phyloP scores from a whole-genome alignment of 441 rosid species.

The Arabidopsis lyrata region DNA sequence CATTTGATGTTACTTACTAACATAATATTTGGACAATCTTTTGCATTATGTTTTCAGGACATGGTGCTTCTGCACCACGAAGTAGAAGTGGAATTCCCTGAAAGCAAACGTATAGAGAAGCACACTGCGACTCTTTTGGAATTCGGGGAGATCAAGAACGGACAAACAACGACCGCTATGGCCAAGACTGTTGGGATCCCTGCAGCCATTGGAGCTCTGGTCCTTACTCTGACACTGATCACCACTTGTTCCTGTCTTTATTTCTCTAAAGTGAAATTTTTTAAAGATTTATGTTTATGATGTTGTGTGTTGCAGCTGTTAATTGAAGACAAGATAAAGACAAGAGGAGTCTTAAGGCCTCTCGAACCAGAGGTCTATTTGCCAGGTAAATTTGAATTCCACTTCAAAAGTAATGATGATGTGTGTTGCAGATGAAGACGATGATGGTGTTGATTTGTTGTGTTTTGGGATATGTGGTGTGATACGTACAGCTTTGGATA shows the following conservation, averaged over 20 bases:
- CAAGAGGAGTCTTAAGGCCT: constrained; percentile 86
- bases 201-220: constrained; percentile 91
- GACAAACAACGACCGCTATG: constrained; percentile 79
- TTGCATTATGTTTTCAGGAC: constrained; percentile 60
- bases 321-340: constrained; percentile 77
- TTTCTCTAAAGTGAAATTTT: background rate
- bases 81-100: constrained; percentile 82
- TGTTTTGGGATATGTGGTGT: constrained; percentile 39
- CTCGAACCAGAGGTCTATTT: constrained; percentile 81
- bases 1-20: constrained; percentile 25
- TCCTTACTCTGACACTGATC: constrained; percentile 39
- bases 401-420: constrained; percentile 10
- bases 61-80: constrained; percentile 96
- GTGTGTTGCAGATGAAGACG: constrained; percentile 17
- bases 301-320: constrained; percentile 60
- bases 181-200: constrained; percentile 92
- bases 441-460: constrained; percentile 18
- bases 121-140: constrained; percentile 81
- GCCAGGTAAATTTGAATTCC: constrained; percentile 63
- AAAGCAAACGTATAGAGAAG: constrained; percentile 55
- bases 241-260: constrained; percentile 4
- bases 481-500: constrained; percentile 76
- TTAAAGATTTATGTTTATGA: background rate
- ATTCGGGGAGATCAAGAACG: constrained; percentile 70
- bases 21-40: constrained; percentile 1